phyloP scores from a whole-genome alignment of 2,329 filamentous ascomycete genomes.

The Sarocladium brachiariae region DNA sequence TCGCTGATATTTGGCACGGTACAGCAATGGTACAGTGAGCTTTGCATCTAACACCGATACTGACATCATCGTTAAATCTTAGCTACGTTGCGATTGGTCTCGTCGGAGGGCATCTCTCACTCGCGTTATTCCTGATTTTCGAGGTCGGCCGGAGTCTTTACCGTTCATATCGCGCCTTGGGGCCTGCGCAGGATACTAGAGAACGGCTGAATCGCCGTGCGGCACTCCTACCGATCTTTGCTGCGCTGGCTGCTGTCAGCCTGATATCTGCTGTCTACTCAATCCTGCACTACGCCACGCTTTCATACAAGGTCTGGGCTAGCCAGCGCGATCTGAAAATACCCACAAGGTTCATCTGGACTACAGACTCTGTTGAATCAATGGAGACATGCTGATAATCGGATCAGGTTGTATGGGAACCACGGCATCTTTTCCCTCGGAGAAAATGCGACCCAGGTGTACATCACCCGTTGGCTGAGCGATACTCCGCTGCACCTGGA shows the following conservation, averaged over 20 bases:
- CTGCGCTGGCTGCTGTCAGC: slow-evolving; percentile 37
- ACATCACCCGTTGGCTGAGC: slow-evolving; percentile 44
- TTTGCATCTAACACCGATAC: too few relatives aligned
- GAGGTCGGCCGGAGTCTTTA: slow-evolving; percentile 18
- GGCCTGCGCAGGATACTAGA: slow-evolving; percentile 29
- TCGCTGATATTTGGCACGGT: too few relatives aligned
- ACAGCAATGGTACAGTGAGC: too few relatives aligned
- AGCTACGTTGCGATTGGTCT: slow-evolving; percentile 15
- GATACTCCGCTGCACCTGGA: slow-evolving; percentile 46
- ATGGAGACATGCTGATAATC: background rate
- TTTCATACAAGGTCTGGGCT: slow-evolving; percentile 47
- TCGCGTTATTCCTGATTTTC: slow-evolving; percentile 14
- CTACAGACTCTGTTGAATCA: background rate
- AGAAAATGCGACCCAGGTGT: slow-evolving; percentile 22
- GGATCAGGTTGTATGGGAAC: slow-evolving; percentile 18
- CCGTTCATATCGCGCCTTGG: slow-evolving; percentile 20
- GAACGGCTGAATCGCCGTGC: slow-evolving; percentile 22
- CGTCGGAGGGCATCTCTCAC: slow-evolving; percentile 16
- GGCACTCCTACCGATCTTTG: slow-evolving; percentile 30
- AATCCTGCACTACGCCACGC: slow-evolving; percentile 32
- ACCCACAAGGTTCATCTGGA: slow-evolving; percentile 26
- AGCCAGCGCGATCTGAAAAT: slow-evolving; percentile 29
- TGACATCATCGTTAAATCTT: slow-evolving; percentile 7
- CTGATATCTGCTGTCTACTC: slow-evolving; percentile 36
- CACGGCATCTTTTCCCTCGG: slow-evolving; percentile 30